phyloP scores from a whole-genome alignment of 1,139 yeast species.

The Sugiyamaella pinicola region DNA sequence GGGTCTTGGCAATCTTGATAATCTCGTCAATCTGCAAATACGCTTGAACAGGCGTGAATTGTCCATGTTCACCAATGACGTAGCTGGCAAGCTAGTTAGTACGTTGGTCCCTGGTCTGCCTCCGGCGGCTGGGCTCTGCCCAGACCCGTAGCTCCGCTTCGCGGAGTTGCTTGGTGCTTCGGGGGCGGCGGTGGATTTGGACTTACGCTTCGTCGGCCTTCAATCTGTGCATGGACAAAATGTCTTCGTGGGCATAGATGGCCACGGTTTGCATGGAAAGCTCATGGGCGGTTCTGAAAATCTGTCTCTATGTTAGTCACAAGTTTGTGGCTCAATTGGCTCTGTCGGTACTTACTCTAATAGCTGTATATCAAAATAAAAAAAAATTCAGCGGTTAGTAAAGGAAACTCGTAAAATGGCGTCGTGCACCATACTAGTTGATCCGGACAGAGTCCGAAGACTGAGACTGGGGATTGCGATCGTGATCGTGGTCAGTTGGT shows the following conservation, averaged over 20 bases:
- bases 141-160: too few species aligned
- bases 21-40: slow-evolving; percentile 95
- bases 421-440: too few species aligned
- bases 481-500: too few species aligned
- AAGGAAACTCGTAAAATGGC: too few species aligned
- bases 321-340: too few species aligned
- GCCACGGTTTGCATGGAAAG: slow-evolving; percentile 97
- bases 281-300: slow-evolving; percentile 97
- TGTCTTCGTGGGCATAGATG: slow-evolving; percentile 93
- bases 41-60: slow-evolving; percentile 94
- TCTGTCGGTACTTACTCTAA: slow-evolving; percentile 28
- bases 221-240: slow-evolving; percentile 91
- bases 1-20: slow-evolving; percentile 83
- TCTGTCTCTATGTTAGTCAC: slow-evolving; percentile 40
- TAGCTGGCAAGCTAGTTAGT: slow-evolving; percentile 44
- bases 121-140: too few species aligned
- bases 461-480: too few species aligned
- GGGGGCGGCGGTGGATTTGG: not conserved
- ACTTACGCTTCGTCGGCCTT: slow-evolving; percentile 46
- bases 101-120: too few species aligned
- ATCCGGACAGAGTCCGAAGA: too few species aligned
- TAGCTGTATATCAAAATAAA: slow-evolving; percentile 26
- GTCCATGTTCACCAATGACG: slow-evolving; percentile 86
- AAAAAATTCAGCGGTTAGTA: slow-evolving; percentile 12
- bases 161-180: too few species aligned